phyloP scores from a whole-genome alignment of 768 basidiomycete species.

The Lactifluus hygrophoroides region DNA sequence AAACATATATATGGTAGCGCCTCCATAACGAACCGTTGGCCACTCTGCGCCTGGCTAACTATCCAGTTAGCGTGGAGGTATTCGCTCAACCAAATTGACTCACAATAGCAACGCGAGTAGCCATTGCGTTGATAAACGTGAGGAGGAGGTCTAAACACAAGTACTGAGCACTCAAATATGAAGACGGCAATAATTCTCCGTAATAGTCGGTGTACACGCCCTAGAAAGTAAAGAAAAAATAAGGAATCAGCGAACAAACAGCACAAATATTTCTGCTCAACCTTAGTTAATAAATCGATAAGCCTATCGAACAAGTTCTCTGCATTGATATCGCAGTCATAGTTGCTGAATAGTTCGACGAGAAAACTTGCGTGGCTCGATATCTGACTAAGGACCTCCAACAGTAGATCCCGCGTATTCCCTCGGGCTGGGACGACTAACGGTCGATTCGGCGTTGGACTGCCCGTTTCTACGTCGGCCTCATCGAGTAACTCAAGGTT shows the following conservation, averaged over 20 bases:
- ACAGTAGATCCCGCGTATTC: constrained; percentile 80
- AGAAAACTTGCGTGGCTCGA: constrained; percentile 83
- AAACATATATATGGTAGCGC: neutral
- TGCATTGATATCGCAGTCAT: constrained; percentile 94
- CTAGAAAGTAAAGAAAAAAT: constrained; percentile 33
- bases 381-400: constrained; percentile 79
- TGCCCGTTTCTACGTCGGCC: constrained; percentile 41
- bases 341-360: constrained; percentile 93
- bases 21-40: constrained; percentile 46
- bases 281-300: constrained; percentile 77
- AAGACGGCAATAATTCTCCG: constrained; percentile 47
- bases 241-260: neutral
- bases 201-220: constrained; percentile 71
- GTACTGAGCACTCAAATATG: constrained; percentile 72
- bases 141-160: constrained; percentile 84
- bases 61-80: neutral
- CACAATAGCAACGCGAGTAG: constrained; percentile 48
- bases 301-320: constrained; percentile 93
- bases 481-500: constrained; percentile 32
- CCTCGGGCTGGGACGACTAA: constrained; percentile 57
- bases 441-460: constrained; percentile 32
- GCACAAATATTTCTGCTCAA: neutral
- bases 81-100: constrained; percentile 21
- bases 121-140: constrained; percentile 84
- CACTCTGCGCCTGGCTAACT: constrained; percentile 39